These are phyloP conservation scores for Globisporangium heterothallicum DNA, from an alignment of 352 stramenopile genomes.

Conservation along the genomic window DNA sequence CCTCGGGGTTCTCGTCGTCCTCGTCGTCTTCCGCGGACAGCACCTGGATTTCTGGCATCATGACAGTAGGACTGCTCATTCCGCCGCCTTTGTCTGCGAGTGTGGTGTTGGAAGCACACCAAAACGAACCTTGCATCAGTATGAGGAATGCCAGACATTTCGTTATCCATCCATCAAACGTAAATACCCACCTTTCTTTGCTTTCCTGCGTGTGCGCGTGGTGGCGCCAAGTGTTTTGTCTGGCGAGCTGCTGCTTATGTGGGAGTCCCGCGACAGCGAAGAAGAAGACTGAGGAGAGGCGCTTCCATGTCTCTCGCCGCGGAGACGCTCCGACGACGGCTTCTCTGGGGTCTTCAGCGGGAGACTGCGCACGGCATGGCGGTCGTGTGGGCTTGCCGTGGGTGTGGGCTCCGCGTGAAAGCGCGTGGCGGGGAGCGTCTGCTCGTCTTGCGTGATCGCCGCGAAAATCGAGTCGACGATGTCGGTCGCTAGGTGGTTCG, in stretches of 20 bases:
- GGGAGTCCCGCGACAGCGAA: neutral
- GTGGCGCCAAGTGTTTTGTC: neutral
- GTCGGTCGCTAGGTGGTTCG: slow-evolving; percentile 23
- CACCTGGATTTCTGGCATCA: slow-evolving; percentile 9
- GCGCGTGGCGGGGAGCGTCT: slow-evolving; percentile 2
- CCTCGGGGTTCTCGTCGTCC: too few relatives aligned
- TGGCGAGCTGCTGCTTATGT: neutral
- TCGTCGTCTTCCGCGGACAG: slow-evolving; percentile 7
- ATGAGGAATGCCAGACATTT: too few relatives aligned
- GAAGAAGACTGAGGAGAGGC: too few relatives aligned
- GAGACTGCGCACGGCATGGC: slow-evolving; percentile 41
- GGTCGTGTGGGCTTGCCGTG: slow-evolving; percentile 25
- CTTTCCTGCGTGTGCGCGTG: too few relatives aligned
- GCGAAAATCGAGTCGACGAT: slow-evolving; percentile 33
- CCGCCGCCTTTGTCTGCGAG: too few relatives aligned
- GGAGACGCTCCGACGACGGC: too few relatives aligned
- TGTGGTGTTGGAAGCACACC: too few relatives aligned
- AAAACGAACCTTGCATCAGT: too few relatives aligned
- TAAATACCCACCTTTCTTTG: too few relatives aligned
- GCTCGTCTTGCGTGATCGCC: slow-evolving; percentile 23
- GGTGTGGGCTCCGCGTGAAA: slow-evolving; percentile 27
- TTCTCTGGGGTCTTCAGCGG: slow-evolving; percentile 33
- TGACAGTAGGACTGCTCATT: too few relatives aligned
- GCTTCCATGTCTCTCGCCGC: too few relatives aligned
- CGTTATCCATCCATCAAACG: neutral